A percentile compares a stretch with the other conserved stretches of the same genome.
Conservation (phyloP, 208 protist species). For the Leishmania martiniquensis region DNA sequence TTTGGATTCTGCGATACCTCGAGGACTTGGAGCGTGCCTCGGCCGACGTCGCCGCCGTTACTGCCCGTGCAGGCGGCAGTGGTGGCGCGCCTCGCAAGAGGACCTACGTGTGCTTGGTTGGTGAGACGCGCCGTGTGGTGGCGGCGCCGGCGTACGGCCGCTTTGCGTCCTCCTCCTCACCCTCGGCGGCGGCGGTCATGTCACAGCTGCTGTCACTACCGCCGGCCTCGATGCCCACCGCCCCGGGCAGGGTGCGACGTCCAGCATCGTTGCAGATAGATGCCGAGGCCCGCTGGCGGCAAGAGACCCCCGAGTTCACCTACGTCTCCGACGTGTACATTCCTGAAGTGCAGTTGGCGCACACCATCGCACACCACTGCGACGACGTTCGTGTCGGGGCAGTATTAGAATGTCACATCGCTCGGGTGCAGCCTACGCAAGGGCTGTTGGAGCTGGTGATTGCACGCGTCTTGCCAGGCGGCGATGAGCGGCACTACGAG, state of each 20-base stretch:
- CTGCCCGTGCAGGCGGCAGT: background rate
- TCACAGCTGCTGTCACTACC: slow-evolving; percentile 16
- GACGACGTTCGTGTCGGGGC: slow-evolving; percentile 70
- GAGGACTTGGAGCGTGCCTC: slow-evolving; percentile 34
- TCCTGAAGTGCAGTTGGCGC: slow-evolving; percentile 77
- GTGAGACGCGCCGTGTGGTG: slow-evolving; percentile 65
- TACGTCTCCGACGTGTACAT: slow-evolving; percentile 89
- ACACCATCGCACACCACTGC: slow-evolving; percentile 65
- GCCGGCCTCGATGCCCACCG: background rate
- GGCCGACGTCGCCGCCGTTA: background rate
- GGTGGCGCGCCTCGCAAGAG: slow-evolving; percentile 21
- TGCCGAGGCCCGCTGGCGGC: slow-evolving; percentile 10
- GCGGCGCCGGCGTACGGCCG: slow-evolving; percentile 68
- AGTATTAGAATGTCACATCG: slow-evolving; percentile 72
- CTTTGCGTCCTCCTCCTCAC: slow-evolving; percentile 19
- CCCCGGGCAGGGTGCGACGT: slow-evolving; percentile 1
- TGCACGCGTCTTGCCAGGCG: slow-evolving; percentile 45
- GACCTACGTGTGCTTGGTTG: slow-evolving; percentile 70
- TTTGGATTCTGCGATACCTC: slow-evolving; percentile 78
- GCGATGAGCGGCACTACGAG: slow-evolving; percentile 72
- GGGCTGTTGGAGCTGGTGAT: slow-evolving; percentile 66
- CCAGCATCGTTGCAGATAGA: slow-evolving; percentile 17
- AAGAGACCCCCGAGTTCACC: slow-evolving; percentile 15
- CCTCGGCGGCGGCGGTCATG: slow-evolving; percentile 6
- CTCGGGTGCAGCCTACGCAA: slow-evolving; percentile 63